Evolutionary conservation across 1,139 yeast genomes (phyloP).

Genomic region (Yamadazyma membranifaciens): DNA sequence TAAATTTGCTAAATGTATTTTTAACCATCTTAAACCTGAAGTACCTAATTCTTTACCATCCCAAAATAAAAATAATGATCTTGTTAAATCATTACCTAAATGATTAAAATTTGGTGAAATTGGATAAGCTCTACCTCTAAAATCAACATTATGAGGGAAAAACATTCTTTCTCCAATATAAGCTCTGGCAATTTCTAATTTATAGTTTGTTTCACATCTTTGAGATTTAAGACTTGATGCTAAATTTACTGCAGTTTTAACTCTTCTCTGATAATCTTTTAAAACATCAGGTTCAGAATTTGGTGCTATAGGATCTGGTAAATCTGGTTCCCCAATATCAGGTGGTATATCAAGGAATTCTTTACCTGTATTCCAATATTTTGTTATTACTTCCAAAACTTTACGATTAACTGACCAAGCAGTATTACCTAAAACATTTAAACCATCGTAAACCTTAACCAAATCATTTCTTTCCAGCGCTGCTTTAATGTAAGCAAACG

Average conservation of each 20-base stretch:
- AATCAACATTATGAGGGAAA: conserved; percentile 92
- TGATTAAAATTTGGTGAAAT: conserved; percentile 79
- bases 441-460: conserved; percentile 69
- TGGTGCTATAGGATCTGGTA: conserved; percentile 66
- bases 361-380: conserved; percentile 86
- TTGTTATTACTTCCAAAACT: conserved; percentile 65
- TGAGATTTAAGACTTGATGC: conserved; percentile 73
- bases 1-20: conserved; percentile 84
- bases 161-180: conserved; percentile 84
- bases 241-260: conserved; percentile 57
- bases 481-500: conserved; percentile 79
- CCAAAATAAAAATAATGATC: conserved; percentile 87
- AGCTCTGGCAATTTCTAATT: conserved; percentile 92
- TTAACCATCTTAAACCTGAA: conserved; percentile 80
- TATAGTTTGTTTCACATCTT: conserved; percentile 92
- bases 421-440: conserved; percentile 84
- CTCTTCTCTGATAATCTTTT: conserved; percentile 63
- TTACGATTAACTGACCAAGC: conserved; percentile 88
- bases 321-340: conserved; percentile 46
- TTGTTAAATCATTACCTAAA: conserved; percentile 86
- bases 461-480: conserved; percentile 73
- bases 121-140: conserved; percentile 96
- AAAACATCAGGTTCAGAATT: conserved; percentile 71
- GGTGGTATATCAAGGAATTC: conserved; percentile 81
- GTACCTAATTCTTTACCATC: conserved; percentile 78